phyloP scores from a whole-genome alignment of 75 land plant genomes.

The Selaginella moellendorffii region DNA sequence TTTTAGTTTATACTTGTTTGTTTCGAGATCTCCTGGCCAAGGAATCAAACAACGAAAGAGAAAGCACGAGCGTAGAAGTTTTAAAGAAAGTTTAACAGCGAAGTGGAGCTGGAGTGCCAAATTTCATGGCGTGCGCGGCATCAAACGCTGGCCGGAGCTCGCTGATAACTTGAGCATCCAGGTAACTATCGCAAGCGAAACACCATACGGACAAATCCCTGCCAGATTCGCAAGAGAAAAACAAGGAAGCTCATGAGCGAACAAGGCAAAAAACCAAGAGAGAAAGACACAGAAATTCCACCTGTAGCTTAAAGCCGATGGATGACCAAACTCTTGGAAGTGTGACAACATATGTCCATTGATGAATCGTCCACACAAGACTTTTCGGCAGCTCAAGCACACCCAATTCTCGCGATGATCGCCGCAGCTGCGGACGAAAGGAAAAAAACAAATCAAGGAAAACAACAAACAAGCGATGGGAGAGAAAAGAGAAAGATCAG shows the following conservation, averaged over 20 bases:
- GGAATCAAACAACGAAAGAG: too few relatives aligned
- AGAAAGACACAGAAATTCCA: slow-evolving; percentile 8
- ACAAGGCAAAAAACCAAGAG: neutral
- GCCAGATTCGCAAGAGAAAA: slow-evolving; percentile 1
- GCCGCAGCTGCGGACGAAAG: slow-evolving; percentile 37
- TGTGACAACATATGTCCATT: slow-evolving; percentile 87
- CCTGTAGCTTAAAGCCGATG: slow-evolving; percentile 67
- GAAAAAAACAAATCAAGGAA: too few relatives aligned
- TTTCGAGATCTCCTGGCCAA: too few relatives aligned
- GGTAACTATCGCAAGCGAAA: slow-evolving; percentile 62
- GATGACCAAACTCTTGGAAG: slow-evolving; percentile 35
- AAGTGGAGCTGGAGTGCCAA: slow-evolving; percentile 12
- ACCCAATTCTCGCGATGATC: slow-evolving; percentile 64
- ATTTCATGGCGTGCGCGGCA: slow-evolving; percentile 50
- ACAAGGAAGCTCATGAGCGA: slow-evolving; percentile 1
- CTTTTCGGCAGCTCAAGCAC: slow-evolving; percentile 68
- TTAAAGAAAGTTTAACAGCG: too few relatives aligned
- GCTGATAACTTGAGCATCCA: slow-evolving; percentile 66
- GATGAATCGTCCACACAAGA: slow-evolving; percentile 70
- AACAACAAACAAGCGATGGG: too few relatives aligned
- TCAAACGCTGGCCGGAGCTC: slow-evolving; percentile 58
- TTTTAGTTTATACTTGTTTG: too few relatives aligned
- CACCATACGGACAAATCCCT: slow-evolving; percentile 94
- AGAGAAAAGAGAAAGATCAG: too few relatives aligned
- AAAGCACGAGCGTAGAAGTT: too few relatives aligned